These are phyloP conservation scores for Garcia nutans DNA, from an alignment of 345 rosid genomes.

Conservation along the genomic window DNA sequence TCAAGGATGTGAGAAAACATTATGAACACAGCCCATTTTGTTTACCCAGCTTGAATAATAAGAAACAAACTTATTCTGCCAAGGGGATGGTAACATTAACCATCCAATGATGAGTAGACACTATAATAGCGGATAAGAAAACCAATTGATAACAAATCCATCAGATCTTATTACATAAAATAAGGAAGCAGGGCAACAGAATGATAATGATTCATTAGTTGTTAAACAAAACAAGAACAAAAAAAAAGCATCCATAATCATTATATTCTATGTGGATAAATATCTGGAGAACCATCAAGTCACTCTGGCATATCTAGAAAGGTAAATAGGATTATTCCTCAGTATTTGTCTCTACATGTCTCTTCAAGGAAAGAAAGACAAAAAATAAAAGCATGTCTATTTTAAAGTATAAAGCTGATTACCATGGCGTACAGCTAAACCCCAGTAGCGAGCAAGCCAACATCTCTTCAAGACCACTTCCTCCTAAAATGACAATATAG, in stretches of 20 bases:
- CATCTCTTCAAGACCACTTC: slow-evolving; percentile 99
- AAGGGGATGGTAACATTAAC: neutral
- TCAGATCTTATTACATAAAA: neutral
- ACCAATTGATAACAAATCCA: neutral
- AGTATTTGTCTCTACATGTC: neutral
- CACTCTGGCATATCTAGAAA: neutral
- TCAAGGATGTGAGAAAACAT: neutral
- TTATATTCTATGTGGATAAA: neutral
- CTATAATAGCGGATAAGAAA: neutral
- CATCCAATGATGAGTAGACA: neutral
- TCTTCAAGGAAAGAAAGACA: neutral
- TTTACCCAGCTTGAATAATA: neutral
- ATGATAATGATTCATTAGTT: slow-evolving; percentile 2
- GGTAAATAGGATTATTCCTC: neutral
- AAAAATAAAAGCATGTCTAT: neutral
- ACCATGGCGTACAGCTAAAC: slow-evolving; percentile 87
- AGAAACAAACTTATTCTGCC: neutral
- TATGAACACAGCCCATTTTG: too few species aligned
- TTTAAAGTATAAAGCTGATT: slow-evolving; percentile 23
- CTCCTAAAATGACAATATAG: slow-evolving; percentile 47
- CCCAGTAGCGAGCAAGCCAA: slow-evolving; percentile 99
- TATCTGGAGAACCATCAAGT: neutral
- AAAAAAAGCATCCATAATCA: neutral
- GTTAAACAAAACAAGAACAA: neutral
- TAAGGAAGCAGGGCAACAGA: neutral